Conservation (phyloP, 345 rosid species). For the Eutrema yunnanense region DNA sequence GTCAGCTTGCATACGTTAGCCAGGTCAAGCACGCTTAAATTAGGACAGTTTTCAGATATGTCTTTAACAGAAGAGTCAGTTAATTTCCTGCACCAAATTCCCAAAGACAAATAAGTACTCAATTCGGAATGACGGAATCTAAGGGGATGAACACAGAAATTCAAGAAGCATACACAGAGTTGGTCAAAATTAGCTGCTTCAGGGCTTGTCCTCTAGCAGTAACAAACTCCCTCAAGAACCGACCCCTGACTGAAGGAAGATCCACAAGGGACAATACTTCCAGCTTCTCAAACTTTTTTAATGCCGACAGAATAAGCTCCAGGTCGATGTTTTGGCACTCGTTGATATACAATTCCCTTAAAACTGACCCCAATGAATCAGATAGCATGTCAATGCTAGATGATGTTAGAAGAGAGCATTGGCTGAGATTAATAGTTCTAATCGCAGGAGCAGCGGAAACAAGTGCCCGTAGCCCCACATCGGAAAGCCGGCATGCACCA, state of each 20-base stretch:
- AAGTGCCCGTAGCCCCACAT: slow-evolving; percentile 55
- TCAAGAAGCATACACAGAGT: slow-evolving; percentile 55
- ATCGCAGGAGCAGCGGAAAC: slow-evolving; percentile 61
- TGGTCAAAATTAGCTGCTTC: slow-evolving; percentile 63
- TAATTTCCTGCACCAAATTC: slow-evolving; percentile 56
- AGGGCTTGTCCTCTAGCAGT: slow-evolving; percentile 44
- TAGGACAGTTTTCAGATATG: slow-evolving; percentile 62
- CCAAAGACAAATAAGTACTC: neutral
- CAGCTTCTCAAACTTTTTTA: slow-evolving; percentile 55
- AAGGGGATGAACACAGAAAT: slow-evolving; percentile 6
- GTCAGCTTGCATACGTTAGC: slow-evolving; percentile 66
- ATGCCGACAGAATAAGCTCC: slow-evolving; percentile 50
- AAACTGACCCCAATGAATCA: slow-evolving; percentile 48
- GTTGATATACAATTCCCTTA: slow-evolving; percentile 64
- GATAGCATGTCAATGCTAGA: slow-evolving; percentile 53
- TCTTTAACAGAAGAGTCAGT: slow-evolving; percentile 68
- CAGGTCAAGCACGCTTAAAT: slow-evolving; percentile 53
- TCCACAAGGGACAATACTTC: slow-evolving; percentile 71
- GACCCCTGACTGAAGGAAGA: slow-evolving; percentile 55
- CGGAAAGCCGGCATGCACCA: slow-evolving; percentile 84
- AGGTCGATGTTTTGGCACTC: slow-evolving; percentile 73
- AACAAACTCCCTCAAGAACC: slow-evolving; percentile 42
- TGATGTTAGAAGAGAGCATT: slow-evolving; percentile 72
- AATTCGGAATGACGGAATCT: neutral
- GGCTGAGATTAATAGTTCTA: slow-evolving; percentile 66